Percentiles rank a stretch among this genome's conserved stretches.
Evolutionary conservation across 495 filamentous ascomycete species (phyloP).

Genomic region (Rhypophila decipiens): DNA sequence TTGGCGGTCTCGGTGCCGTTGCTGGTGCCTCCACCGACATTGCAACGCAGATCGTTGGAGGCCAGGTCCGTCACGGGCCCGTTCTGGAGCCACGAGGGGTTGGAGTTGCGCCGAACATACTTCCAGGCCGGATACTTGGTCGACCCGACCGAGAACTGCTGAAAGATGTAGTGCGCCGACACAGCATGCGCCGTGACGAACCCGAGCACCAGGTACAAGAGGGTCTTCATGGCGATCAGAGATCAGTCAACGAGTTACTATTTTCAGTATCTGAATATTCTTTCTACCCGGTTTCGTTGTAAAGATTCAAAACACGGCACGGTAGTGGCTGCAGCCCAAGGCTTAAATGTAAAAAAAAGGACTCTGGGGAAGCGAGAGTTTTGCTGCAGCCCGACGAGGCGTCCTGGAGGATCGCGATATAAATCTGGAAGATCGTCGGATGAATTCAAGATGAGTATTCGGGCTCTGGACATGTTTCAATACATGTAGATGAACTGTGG

Average conservation of each 20-base stretch:
- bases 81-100: constrained; percentile 40
- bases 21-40: constrained; percentile 46
- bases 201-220: too few species aligned
- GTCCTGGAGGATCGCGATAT: too few species aligned
- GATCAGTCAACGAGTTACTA: not conserved
- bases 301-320: not conserved
- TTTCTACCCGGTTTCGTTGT: not conserved
- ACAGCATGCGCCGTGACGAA: constrained; percentile 8
- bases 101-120: constrained; percentile 49
- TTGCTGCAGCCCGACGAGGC: too few species aligned
- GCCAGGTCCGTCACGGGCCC: constrained; percentile 50
- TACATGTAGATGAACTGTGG: too few species aligned
- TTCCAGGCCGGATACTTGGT: constrained; percentile 40
- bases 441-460: too few species aligned
- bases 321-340: too few species aligned
- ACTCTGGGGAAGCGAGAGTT: too few species aligned
- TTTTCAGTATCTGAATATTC: too few species aligned
- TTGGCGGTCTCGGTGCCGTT: constrained; percentile 40
- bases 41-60: constrained; percentile 51
- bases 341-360: too few species aligned
- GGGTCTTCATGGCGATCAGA: not conserved
- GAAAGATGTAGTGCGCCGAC: constrained; percentile 45
- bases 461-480: too few species aligned
- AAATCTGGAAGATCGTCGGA: too few species aligned
- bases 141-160: constrained; percentile 38